A percentile compares a stretch with the other conserved stretches of the same genome.
Conservation (phyloP, 257 asterid genomes). For the Ajuga chamaepitys region DNA sequence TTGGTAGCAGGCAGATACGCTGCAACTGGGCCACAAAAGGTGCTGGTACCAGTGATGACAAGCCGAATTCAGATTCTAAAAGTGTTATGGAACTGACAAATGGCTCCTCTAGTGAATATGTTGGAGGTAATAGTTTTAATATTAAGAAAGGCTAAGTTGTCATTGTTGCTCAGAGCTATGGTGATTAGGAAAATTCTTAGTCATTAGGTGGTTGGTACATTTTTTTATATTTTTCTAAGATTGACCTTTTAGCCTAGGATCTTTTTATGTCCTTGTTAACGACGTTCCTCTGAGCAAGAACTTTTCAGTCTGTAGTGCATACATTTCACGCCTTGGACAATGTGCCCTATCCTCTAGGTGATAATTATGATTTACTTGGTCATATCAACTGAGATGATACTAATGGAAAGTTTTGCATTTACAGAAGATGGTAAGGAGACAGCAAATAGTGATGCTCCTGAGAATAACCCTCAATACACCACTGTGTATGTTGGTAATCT, state of each 20-base stretch:
- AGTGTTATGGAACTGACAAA: conserved; percentile 75
- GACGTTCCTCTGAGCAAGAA: not conserved
- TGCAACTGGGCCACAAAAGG: conserved; percentile 97
- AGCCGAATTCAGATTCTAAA: conserved; percentile 66
- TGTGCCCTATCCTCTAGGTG: conserved; percentile 5
- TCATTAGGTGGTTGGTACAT: not conserved
- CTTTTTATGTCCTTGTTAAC: not conserved
- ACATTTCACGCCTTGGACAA: not conserved
- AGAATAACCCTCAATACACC: conserved; percentile 71
- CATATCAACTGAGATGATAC: not conserved
- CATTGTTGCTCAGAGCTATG: not conserved
- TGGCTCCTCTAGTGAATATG: conserved; percentile 59
- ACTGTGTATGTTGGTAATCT: conserved; percentile 85
- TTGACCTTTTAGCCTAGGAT: not conserved
- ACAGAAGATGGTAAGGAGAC: conserved; percentile 75
- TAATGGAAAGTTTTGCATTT: conserved; percentile 19
- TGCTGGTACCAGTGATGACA: conserved; percentile 66
- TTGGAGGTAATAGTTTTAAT: not conserved
- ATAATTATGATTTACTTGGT: conserved; percentile 6
- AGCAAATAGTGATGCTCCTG: conserved; percentile 64
- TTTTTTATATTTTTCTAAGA: not conserved
- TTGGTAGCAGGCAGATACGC: conserved; percentile 91
- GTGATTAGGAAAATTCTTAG: not conserved
- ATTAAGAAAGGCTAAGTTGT: not conserved
- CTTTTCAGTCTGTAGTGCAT: not conserved